Evolutionary conservation across 148 eudicot genomes (phyloP), one percentile per base, ranked within the genome.

Genomic region (Fagopyrum esculentum): DNA sequence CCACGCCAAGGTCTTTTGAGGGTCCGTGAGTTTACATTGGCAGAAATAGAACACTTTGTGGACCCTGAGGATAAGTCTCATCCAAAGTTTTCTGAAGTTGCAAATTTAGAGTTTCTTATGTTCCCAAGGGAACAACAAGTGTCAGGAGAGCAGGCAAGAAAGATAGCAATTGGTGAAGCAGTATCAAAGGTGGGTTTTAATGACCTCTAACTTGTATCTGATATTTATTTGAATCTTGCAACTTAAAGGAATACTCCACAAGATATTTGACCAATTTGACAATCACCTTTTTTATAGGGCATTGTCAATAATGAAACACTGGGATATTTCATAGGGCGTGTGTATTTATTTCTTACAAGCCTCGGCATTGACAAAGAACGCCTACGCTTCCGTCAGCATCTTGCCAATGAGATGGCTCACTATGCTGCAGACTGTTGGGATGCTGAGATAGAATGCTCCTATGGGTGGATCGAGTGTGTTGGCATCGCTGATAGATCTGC

Each of bases 361-460:
- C 89, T 94, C 76, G 98, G 98, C 52, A 94, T 94, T 79, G 96
- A 94, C 78, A 87, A 80, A 82, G 93, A 90, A 17, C 88, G 93
- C 7, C 73, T 94, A 72, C 85, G 97, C 40, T 94, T 94, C 73
- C 88, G 98, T 68, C 98, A 94, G 71, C 98, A 94, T 87, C 90
- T 94, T 74, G 93, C 97, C 77, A 94, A 94, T 86, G 98, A 94
- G 85, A 94, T 94, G 98, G 97, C 98, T 80, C 98, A 94, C 77
- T 94, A 94, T 90, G 98, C 97, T 78, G 93, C 97, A 40, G 98
- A 94, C 80, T 94, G 98, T 80, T 94, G 97, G 98, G 98, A 94
- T 87, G 98, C 98, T 74, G 98, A 94, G 79, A 94, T 94, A 73
- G 97, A 94, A 80, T 87, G 91, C 78, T 88, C 97, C 60, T 86